Evolutionary conservation across 1,284 basidiomycete species (phyloP), one percentile per base, ranked within the genome.

Genomic region (Ceratobasidium sp.): DNA sequence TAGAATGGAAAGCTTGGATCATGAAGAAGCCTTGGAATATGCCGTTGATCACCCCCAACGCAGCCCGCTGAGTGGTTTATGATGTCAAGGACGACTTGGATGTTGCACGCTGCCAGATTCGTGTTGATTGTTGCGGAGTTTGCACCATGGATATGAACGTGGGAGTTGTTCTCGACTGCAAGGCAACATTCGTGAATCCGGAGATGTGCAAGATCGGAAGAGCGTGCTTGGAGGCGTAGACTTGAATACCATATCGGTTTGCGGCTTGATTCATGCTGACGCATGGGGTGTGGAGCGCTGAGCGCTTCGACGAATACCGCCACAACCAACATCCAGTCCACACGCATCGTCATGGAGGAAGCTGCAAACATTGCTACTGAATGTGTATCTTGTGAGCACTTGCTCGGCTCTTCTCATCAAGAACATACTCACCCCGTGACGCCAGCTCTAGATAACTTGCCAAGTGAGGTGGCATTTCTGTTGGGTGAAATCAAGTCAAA

Each of bases 401-500:
- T 50, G 27, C 53, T 47, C 45, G 31, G 56, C 29, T 43, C 31
- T 38, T 35, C 13, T 53, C 31, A n/a, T 65, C 67, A 58, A 32
- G 22, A 53, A 40, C 27, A 13, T 31, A 65, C 32, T 38, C 49
- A 62, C 53, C 55, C 69, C 69, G 69, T 70, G 45, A 31, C 52
- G 40, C 58, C 76, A 91, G 90, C 85, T 73, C 81, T 93, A 32
- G 91, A 93, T 73, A 92, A 92, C 75, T 80, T 92, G 49, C 88
- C 89, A 0, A 84, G 83, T 65, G 91, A 92, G 77, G 85, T 92
- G 6, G 85, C 85, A 35, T 87, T 87, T 75, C 79, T 92, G 8
- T 80, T 92, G 12, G 83, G 87, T 56, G 90, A 92, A 78, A 91
- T 93, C 62, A 73, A 74, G 64, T 84, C 83, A 70, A 83, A 81